A percentile compares a stretch with the other conserved stretches of the same genome.
Conservation (phyloP, 2,329 filamentous ascomycete species). For the Cordyceps sp. region DNA sequence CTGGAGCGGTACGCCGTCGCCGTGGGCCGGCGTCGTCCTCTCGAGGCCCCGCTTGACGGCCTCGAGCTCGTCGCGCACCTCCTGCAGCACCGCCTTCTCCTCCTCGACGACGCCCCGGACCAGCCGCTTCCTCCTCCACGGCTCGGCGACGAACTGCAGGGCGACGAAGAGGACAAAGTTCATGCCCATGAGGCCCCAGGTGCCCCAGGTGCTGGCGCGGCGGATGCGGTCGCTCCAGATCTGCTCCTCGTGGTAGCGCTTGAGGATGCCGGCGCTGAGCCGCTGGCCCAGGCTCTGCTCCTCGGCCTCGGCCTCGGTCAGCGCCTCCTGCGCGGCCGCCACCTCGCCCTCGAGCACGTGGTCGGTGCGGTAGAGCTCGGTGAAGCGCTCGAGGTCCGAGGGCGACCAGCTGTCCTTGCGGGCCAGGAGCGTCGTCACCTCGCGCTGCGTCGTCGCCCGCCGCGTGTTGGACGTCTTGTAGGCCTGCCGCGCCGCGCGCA, state of each 20-base stretch:
- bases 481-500: conserved; percentile 53
- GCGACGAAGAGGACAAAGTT: conserved; percentile 81
- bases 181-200: conserved; percentile 93
- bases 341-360: conserved; percentile 86
- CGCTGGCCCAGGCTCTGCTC: conserved; percentile 62
- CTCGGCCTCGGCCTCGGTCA: conserved; percentile 61
- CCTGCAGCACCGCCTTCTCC: conserved; percentile 41
- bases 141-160: conserved; percentile 80
- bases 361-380: conserved; percentile 76
- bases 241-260: conserved; percentile 95
- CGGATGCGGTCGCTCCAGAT: conserved; percentile 98
- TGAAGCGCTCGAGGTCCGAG: conserved; percentile 83
- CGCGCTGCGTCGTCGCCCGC: conserved; percentile 79
- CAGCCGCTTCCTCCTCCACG: conserved; percentile 69
- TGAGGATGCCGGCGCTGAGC: conserved; percentile 69
- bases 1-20: no score
- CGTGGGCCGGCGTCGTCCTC: conserved; percentile 7
- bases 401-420: conserved; percentile 88
- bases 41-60: conserved; percentile 14
- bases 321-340: conserved; percentile 48
- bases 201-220: conserved; percentile 94
- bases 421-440: conserved; percentile 86
- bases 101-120: conserved; percentile 72
- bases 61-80: conserved; percentile 26
- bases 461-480: conserved; percentile 76